Base-by-base conservation (phyloP, 805 yeast species). In the Cyberlindnera sargentensis region DNA sequence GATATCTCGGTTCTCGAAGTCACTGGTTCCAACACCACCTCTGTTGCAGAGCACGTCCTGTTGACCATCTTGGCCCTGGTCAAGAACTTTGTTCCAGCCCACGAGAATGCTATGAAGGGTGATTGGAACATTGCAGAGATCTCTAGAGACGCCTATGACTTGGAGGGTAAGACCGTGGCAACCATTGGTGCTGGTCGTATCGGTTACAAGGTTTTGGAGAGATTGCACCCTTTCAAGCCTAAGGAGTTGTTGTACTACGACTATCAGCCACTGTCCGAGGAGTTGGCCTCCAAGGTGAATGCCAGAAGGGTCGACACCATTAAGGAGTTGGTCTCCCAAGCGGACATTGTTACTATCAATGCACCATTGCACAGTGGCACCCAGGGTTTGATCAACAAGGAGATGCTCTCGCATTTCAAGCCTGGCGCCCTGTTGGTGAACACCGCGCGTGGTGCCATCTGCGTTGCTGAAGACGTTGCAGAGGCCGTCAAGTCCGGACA, bases 131-230 rank as follows among this genome's bases (percentile, higher is more conserved):
- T 84, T 56, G 90, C 93, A 23, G 84, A 70, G 37, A 75, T 76
- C 40, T 86, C 90, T 46, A 80, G 82, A 64, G 80, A 80, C 56
- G 78, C 82, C 32, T 84, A 75, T 53, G 93, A 84, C 56, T 61
- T 84, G 47, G 93, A 84, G 61, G 84, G 76, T 47, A 84, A 84
- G 66, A 82, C 78, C 29, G 70, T 84, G 46, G 82, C 84, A n/a
- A 83, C 90, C 34, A 83, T 84, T 48, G 93, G 90, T 46, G 84
- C 84, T 28, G 93, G 91, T 41, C 75, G 91, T 62, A 85, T 84
- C 54, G 93, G 93, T 27, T 80, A 76, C 68, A 73, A 87, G 47
- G 84, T 84, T 25, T 69, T 84, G 57, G 83, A 82, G 64, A 74
- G 91, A 59, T 64, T 84, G 54, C 68, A 73, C 46, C 80, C 91